Percentiles rank a stretch among this genome's conserved stretches.
Conservation (phyloP, 177 flowering plant species). For the Vitis hybrid region DNA sequence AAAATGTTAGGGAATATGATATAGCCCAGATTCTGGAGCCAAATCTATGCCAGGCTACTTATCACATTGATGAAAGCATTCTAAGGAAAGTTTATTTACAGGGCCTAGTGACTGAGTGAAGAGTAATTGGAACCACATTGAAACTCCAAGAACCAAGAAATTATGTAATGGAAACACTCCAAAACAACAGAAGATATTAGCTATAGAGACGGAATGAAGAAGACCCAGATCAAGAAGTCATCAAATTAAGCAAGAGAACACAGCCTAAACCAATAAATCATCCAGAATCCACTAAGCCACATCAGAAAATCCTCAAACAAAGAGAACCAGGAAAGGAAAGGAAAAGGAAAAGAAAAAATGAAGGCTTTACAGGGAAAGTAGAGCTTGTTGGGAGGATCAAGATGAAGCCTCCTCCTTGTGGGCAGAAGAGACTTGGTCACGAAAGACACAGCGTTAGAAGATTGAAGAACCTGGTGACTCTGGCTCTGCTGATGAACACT, state of each 20-base stretch:
- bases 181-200: no score
- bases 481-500: conserved; percentile 18
- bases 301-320: background rate
- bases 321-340: background rate
- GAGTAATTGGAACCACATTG: no score
- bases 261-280: no score
- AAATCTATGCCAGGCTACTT: no score
- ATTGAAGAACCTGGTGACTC: conserved; percentile 10
- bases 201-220: no score
- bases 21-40: no score
- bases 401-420: conserved; percentile 43
- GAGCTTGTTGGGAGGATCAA: conserved; percentile 50
- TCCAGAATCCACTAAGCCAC: background rate
- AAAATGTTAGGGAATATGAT: no score
- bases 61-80: background rate
- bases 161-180: no score
- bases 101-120: no score
- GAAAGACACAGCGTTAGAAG: conserved; percentile 24
- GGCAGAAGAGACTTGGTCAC: conserved; percentile 44
- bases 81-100: background rate
- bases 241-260: no score
- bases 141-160: no score
- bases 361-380: conserved; percentile 41
- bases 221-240: no score
- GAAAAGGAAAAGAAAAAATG: background rate